phyloP scores from a whole-genome alignment of 1,139 yeast genomes.

The Zygoascus sp. region DNA sequence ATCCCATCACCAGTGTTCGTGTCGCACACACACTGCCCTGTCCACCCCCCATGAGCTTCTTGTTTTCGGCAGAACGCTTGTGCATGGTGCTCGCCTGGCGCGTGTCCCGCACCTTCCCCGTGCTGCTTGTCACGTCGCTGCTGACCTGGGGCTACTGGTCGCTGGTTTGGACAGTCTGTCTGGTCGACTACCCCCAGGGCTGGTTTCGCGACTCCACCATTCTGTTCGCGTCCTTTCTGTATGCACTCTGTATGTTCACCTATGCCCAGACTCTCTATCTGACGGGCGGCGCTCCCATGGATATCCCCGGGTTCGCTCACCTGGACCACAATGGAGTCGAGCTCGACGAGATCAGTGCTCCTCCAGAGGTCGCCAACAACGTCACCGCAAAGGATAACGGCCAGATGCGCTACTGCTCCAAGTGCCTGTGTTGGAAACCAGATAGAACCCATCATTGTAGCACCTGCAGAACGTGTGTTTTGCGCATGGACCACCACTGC shows the following conservation, averaged over 20 bases:
- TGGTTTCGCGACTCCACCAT: slow-evolving; percentile 20
- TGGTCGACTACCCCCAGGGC: slow-evolving; percentile 26
- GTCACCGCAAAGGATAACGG: slow-evolving; percentile 44
- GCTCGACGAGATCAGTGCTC: slow-evolving; percentile 29
- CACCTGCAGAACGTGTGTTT: slow-evolving; percentile 35
- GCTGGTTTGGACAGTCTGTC: slow-evolving; percentile 31
- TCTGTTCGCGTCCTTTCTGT: slow-evolving; percentile 27
- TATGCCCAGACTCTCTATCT: slow-evolving; percentile 51
- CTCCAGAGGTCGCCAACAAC: slow-evolving; percentile 35
- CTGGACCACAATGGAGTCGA: slow-evolving; percentile 1
- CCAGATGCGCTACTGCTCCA: slow-evolving; percentile 57
- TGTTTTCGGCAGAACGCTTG: slow-evolving; percentile 25
- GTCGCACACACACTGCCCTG: not conserved
- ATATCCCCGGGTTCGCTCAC: slow-evolving; percentile 27
- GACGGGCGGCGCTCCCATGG: slow-evolving; percentile 53
- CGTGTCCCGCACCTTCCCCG: slow-evolving; percentile 52
- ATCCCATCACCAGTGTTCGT: not conserved
- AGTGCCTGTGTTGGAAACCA: slow-evolving; percentile 86
- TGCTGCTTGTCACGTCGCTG: slow-evolving; percentile 47
- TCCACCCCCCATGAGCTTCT: slow-evolving; percentile 12
- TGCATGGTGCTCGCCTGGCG: slow-evolving; percentile 42
- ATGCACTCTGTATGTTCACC: slow-evolving; percentile 36
- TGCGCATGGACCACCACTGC: slow-evolving; percentile 74
- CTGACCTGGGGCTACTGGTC: slow-evolving; percentile 59
- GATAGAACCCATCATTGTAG: slow-evolving; percentile 56